phyloP scores from a whole-genome alignment of 129 eudicot genomes.

The Artemisia tridentata region DNA sequence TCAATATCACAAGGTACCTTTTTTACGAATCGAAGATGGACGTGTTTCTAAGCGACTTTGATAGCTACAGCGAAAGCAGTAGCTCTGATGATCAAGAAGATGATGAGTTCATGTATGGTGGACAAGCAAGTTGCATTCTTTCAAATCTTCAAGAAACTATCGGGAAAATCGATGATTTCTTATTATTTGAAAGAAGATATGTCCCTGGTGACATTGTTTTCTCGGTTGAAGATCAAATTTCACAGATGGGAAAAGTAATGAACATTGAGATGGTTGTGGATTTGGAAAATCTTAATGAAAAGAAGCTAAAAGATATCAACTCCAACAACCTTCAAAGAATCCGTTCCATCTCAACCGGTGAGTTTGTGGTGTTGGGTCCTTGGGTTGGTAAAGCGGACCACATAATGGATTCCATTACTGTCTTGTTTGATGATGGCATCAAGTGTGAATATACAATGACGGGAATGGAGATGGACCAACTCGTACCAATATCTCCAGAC shows the following conservation, averaged over 20 bases:
- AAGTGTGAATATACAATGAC: slow-evolving; percentile 48
- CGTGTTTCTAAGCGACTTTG: slow-evolving; percentile 59
- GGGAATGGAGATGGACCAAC: slow-evolving; percentile 51
- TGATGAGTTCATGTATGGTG: slow-evolving; percentile 59
- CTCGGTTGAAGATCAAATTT: slow-evolving; percentile 43
- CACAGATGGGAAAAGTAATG: slow-evolving; percentile 68
- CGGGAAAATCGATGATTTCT: slow-evolving; percentile 81
- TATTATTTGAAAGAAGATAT: slow-evolving; percentile 72
- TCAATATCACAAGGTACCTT: slow-evolving; percentile 30
- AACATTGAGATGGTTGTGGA: slow-evolving; percentile 59
- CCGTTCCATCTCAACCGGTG: slow-evolving; percentile 62
- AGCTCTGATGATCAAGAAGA: slow-evolving; percentile 76
- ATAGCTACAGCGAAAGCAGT: slow-evolving; percentile 86
- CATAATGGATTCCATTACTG: slow-evolving; percentile 50
- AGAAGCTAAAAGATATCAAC: slow-evolving; percentile 42
- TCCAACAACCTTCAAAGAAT: slow-evolving; percentile 52
- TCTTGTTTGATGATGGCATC: slow-evolving; percentile 75
- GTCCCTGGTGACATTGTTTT: slow-evolving; percentile 67
- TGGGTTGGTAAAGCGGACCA: slow-evolving; percentile 86
- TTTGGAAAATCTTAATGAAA: slow-evolving; percentile 60
- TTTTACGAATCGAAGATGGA: slow-evolving; percentile 44
- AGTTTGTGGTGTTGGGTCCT: slow-evolving; percentile 62
- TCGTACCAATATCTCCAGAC: slow-evolving; percentile 56
- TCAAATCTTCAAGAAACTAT: slow-evolving; percentile 82
- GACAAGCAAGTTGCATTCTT: slow-evolving; percentile 70